Evolutionary conservation across 495 filamentous ascomycete genomes (phyloP).

Genomic region (Penicillium lividum): DNA sequence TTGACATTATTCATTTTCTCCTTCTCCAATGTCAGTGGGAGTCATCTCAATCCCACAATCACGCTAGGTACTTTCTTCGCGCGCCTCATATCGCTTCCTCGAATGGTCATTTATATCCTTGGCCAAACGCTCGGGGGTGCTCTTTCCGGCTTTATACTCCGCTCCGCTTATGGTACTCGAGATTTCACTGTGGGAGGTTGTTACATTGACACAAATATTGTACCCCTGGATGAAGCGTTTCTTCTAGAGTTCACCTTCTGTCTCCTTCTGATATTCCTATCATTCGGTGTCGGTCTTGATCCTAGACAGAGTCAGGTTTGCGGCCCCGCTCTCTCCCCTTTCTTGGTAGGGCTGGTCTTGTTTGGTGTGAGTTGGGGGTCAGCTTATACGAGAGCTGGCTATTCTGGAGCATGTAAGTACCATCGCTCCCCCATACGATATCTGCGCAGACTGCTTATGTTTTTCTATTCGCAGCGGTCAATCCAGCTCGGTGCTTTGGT

Average conservation of each 20-base stretch:
- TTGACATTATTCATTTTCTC: constrained; percentile 47
- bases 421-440: neutral
- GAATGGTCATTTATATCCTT: constrained; percentile 39
- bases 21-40: constrained; percentile 39
- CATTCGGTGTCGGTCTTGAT: constrained; percentile 54
- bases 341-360: constrained; percentile 50
- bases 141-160: constrained; percentile 35
- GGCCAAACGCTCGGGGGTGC: constrained; percentile 35
- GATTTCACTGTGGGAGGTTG: neutral
- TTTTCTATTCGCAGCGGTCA: constrained; percentile 17
- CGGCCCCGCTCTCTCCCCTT: constrained; percentile 49
- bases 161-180: neutral
- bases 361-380: constrained; percentile 45
- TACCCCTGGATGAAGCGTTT: neutral
- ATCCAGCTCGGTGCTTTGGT: constrained; percentile 33
- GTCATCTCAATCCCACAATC: constrained; percentile 48
- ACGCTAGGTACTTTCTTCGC: constrained; percentile 44
- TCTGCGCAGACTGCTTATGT: neutral
- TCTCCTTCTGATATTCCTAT: constrained; percentile 35
- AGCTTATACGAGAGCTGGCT: constrained; percentile 41
- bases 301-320: constrained; percentile 51
- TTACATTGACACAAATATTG: neutral
- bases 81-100: constrained; percentile 38
- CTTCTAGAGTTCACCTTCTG: constrained; percentile 38
- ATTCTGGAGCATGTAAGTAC: constrained; percentile 31